Evolutionary conservation across 2,329 filamentous ascomycete species (phyloP), one percentile per base, ranked within the genome.

Genomic region (Kalaharituber pfeilii): DNA sequence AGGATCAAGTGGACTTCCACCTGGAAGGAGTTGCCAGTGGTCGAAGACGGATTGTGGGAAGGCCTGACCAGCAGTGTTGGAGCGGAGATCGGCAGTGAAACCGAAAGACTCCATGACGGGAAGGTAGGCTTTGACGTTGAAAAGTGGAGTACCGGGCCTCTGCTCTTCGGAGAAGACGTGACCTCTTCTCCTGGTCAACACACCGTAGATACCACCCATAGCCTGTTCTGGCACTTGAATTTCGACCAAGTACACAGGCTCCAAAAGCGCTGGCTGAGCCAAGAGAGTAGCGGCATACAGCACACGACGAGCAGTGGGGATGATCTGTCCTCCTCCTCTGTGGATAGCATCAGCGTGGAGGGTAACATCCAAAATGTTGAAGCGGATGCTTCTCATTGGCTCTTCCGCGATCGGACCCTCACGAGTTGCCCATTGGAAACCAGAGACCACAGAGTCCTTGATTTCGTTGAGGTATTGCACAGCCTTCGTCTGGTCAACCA

Each of bases 401-500:
- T 98, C 91, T 76, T 98, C 91, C 66, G 84, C 88, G 69, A 98
- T 75, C 67, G 91, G 91, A 77, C 91, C 91, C 80, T 98, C 91
- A 70, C 89, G 84, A 66, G 86, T 86, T 65, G 91, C 91, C 91
- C 91, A 98, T 75, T 98, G 91, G 87, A 98, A 98, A 82, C 91
- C 91, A 65, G 91, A 96, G 69, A 96, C 88, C 66, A 96, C 83
- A 59, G 89, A 96, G 71, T 98, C 91, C 85, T 98, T 98, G 82
- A 98, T 98, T 85, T 98, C 91, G 78, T 86, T 91, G 69, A 98
- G 80, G 82, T 96, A 98, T 79, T 98, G 91, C 64, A 98, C 91
- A 66, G 91, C 91, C 86, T 96, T 98, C 79, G 89, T 95, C 83
- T 96, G 91, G 75, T 98, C 91, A 69, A 98, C 82, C 66, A 98